phyloP scores from a whole-genome alignment of 1,139 yeast species.

The Casaregolazyma suthepensis region DNA sequence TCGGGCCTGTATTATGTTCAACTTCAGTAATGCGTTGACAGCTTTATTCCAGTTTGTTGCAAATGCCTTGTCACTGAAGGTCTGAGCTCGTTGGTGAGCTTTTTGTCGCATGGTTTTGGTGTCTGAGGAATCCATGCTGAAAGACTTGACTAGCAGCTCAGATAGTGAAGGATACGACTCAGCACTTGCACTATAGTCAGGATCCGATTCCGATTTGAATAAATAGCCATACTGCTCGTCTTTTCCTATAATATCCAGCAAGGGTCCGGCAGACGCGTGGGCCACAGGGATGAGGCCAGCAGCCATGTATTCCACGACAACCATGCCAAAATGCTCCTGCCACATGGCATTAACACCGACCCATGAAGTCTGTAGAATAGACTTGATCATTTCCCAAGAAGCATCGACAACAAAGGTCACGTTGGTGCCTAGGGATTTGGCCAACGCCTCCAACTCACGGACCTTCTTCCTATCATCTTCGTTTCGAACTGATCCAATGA shows the following conservation, averaged over 20 bases:
- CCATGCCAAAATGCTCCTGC: slow-evolving; percentile 99
- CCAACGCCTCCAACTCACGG: slow-evolving; percentile 41
- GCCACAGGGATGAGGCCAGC: slow-evolving; percentile 83
- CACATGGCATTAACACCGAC: slow-evolving; percentile 96
- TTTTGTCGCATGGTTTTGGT: slow-evolving; percentile 44
- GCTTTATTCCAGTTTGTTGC: slow-evolving; percentile 50
- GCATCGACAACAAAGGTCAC: slow-evolving; percentile 74
- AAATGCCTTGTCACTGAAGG: slow-evolving; percentile 67
- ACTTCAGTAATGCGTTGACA: slow-evolving; percentile 34
- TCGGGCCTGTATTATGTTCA: slow-evolving; percentile 37
- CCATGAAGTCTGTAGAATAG: slow-evolving; percentile 51
- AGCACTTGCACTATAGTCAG: slow-evolving; percentile 28
- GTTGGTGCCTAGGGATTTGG: slow-evolving; percentile 38
- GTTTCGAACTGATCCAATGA: slow-evolving; percentile 82
- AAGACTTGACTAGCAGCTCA: slow-evolving; percentile 41
- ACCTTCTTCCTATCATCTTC: slow-evolving; percentile 60
- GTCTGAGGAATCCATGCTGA: slow-evolving; percentile 36
- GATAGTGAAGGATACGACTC: slow-evolving; percentile 39
- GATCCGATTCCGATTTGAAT: slow-evolving; percentile 66
- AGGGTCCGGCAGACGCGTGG: slow-evolving; percentile 95
- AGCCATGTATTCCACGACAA: slow-evolving; percentile 89
- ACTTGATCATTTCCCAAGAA: slow-evolving; percentile 56
- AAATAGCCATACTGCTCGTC: slow-evolving; percentile 46
- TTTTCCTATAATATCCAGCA: slow-evolving; percentile 71
- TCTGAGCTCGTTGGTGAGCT: slow-evolving; percentile 49